Base-by-base conservation (phyloP, 78 protist genomes). In the Protostelium mycophagum region DNA sequence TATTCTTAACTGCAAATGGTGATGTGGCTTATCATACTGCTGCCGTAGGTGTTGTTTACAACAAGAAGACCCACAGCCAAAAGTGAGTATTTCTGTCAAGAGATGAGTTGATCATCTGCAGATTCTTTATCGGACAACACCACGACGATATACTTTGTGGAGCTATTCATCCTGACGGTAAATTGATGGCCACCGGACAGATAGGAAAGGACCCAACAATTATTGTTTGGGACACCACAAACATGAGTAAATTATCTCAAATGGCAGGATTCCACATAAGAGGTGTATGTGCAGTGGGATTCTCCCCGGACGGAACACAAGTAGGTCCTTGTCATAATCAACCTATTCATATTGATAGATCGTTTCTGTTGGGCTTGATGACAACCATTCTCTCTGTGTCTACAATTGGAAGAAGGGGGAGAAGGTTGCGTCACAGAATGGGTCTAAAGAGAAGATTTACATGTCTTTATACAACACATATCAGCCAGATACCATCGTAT, bases 321-420 rank as follows among this genome's bases (percentile, higher is more conserved):
- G 83, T 96, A 29, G 86, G 35, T 16, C 73, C 16, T 51, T 51
- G 31, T 5, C 73, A 5, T 51, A 16, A 51, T 25, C 31, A 16
- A 51, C 5, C 5, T 51, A 16, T 16, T 51, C 31, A 51, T 16
- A 25, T 16, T 5, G 73, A 51, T 51, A 51, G 73, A 16, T 51
- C 73, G 16, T 51, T 16, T 29, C 95, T 0, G 88, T 90, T 0
- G 97, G 94, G 29, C 29, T 84, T 29, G 97, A 93, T 91, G 88
- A 87, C 31, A 83, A 87, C 38, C 63, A 90, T 87, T 31, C 88
- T 28, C 16, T 93, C 38, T 37, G 38, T 5, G 73, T 96, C 25
- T 92, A 87, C 90, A 91, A 89, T 28, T 90, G 95, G 94, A 84
- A 37, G 83, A 34, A 35, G 63, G 92, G 90, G 1, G 34, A 0